These are phyloP conservation scores for Penicillium ucsense DNA, from an alignment of 495 filamentous ascomycete species.

Conservation along the genomic window DNA sequence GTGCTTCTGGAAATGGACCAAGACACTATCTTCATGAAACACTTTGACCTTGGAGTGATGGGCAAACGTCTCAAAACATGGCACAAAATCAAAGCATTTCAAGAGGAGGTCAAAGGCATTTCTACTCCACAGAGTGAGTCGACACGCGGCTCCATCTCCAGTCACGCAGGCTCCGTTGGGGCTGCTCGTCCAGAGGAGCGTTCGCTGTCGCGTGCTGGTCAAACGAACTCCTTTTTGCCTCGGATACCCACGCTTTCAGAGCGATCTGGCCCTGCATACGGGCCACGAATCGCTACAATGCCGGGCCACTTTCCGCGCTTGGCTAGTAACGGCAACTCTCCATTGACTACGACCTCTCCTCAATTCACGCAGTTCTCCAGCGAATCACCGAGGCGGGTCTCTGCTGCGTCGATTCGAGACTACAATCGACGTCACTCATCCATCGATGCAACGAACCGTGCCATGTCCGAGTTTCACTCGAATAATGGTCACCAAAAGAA, in stretches of 20 bases:
- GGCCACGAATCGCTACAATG: constrained; percentile 17
- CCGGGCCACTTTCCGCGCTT: constrained; percentile 26
- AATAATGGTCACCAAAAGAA: constrained; percentile 59
- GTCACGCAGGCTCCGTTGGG: constrained; percentile 17
- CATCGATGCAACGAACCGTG: constrained; percentile 51
- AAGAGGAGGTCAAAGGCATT: constrained; percentile 62
- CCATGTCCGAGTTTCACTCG: constrained; percentile 11
- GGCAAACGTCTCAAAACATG: constrained; percentile 85
- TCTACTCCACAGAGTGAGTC: constrained; percentile 5
- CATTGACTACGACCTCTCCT: constrained; percentile 23
- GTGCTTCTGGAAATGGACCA: constrained; percentile 93
- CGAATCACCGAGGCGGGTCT: constrained; percentile 53
- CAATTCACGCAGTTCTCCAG: constrained; percentile 31
- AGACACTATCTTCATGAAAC: constrained; percentile 83
- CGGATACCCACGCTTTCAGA: constrained; percentile 50
- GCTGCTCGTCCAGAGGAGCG: constrained; percentile 24
- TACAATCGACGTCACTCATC: constrained; percentile 80
- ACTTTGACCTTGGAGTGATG: constrained; percentile 87
- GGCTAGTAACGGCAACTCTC: constrained; percentile 24
- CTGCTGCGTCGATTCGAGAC: constrained; percentile 76
- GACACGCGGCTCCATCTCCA: constrained; percentile 20
- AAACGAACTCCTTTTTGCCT: constrained; percentile 44
- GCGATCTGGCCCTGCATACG: constrained; percentile 17
- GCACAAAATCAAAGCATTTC: constrained; percentile 83
- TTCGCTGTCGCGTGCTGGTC: constrained; percentile 24